These are phyloP conservation scores for Lactifluus volemus DNA, from an alignment of 768 basidiomycete genomes.

Conservation along the genomic window DNA sequence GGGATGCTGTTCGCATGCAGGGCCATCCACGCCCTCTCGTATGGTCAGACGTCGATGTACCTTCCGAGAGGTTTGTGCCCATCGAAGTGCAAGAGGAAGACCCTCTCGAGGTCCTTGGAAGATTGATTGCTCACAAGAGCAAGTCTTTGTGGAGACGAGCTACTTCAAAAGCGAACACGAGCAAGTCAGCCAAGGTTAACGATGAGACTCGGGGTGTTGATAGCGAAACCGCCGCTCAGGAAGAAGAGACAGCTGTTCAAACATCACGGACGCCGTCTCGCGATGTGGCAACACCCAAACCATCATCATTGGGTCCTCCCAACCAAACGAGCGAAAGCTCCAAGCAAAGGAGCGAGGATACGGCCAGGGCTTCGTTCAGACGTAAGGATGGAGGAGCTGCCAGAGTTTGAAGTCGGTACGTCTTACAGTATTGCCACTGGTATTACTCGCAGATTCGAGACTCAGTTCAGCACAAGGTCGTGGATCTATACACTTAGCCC, in stretches of 20 bases:
- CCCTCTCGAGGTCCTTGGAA: slow-evolving; percentile 13
- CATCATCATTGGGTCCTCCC: not conserved
- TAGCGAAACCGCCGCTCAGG: not conserved
- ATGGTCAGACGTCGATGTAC: slow-evolving; percentile 7
- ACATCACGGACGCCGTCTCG: not conserved
- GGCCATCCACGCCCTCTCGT: not conserved
- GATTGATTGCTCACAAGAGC: slow-evolving; percentile 14
- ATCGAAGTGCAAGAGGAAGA: slow-evolving; percentile 11
- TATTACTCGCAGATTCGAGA: not conserved
- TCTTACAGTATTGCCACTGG: not conserved
- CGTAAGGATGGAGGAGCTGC: not conserved
- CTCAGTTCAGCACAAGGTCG: not conserved
- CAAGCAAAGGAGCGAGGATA: not conserved
- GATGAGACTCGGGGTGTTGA: not conserved
- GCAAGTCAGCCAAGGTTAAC: not conserved
- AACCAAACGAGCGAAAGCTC: not conserved
- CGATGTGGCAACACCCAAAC: not conserved
- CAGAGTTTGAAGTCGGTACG: not conserved
- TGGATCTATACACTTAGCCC: not conserved
- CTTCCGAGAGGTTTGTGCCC: not conserved
- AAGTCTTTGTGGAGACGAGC: slow-evolving; percentile 16
- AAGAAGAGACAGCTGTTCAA: not conserved
- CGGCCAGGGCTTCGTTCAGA: not conserved
- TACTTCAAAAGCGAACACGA: slow-evolving; percentile 2
- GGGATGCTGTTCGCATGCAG: not conserved